Base-by-base conservation (phyloP, 2,329 filamentous ascomycete species). In the Botrytis squamosa region DNA sequence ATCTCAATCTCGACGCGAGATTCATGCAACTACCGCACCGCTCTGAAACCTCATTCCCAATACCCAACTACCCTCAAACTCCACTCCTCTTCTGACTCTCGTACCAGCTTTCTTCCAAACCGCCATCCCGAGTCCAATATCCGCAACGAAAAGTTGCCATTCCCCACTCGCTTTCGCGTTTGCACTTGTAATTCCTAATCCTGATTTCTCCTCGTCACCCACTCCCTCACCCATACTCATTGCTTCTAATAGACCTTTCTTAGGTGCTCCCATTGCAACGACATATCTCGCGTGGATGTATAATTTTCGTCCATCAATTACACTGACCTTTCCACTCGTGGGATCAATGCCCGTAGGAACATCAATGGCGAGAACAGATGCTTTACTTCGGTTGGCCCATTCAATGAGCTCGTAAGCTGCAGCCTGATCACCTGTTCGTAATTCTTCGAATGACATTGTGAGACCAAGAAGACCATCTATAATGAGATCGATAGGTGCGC, bases 331-430 rank as follows among this genome's bases (percentile, higher is more conserved):
- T 79, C 94, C 94, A 57, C 90, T 91, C 0, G 90, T 90, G 4
- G 93, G 93, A 76, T 95, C 94, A 68, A 97, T 90, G 8, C 96
- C 96, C 0, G 93, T 95, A 0, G 96, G 96, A 9, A 97, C 90
- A 81, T 97, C 95, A n/a, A 99, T 89, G 0, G 94, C 93, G 33
- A 99, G 84, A 4, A 96, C 91, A 74, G 91, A 90, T 0, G 94
- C 91, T 76, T 94, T 93, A 80, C 91, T 93, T 76, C 94, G 91
- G 81, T 98, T 98, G 4, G 94, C 92, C 94, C 95, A 98, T 76
- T 94, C 92, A 79, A 98, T 96, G 80, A 98, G 89, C 80, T 97
- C 92, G 80, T 97, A 95, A 0, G 94, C 93, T 0, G 92, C 92
- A 5, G 91, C 90, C 81, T 97, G 93, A 77, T 97, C 93, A 25